Percentiles rank a stretch among this genome's conserved stretches.
These are phyloP conservation scores for Solanum neorickii DNA, from an alignment of 257 asterid species.

Conservation along the genomic window DNA sequence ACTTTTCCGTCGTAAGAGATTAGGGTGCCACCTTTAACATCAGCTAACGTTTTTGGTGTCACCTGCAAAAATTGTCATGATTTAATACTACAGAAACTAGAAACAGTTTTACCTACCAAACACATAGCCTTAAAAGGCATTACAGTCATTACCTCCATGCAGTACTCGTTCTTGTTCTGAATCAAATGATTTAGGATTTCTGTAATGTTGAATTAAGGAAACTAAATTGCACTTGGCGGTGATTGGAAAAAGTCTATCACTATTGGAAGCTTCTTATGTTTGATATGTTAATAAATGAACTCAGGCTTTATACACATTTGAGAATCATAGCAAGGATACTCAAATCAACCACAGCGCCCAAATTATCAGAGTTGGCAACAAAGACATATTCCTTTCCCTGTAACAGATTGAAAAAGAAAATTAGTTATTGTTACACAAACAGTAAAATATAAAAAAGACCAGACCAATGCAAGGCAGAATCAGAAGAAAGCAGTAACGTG, in stretches of 20 bases:
- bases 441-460: not conserved
- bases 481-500: not conserved
- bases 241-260: not conserved
- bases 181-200: conserved; percentile 87
- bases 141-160: conserved; percentile 78
- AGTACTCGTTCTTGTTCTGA: conserved; percentile 77
- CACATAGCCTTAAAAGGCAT: not conserved
- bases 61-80: conserved; percentile 42
- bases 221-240: not conserved
- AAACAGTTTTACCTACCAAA: not conserved
- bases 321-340: conserved; percentile 57
- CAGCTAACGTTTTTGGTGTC: conserved; percentile 97
- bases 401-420: not conserved
- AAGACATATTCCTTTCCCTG: conserved; percentile 98
- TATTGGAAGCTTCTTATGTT: not conserved
- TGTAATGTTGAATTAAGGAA: conserved; percentile 48
- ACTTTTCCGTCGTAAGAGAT: conserved; percentile 93
- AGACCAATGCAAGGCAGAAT: not conserved
- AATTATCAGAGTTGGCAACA: conserved; percentile 90
- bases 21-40: conserved; percentile 97
- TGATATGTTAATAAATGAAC: not conserved
- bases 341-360: conserved; percentile 96
- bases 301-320: not conserved
- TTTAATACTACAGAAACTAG: not conserved
- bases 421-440: not conserved